Conservation (phyloP, 2,329 filamentous ascomycete genomes). For the Penicillium italicum region DNA sequence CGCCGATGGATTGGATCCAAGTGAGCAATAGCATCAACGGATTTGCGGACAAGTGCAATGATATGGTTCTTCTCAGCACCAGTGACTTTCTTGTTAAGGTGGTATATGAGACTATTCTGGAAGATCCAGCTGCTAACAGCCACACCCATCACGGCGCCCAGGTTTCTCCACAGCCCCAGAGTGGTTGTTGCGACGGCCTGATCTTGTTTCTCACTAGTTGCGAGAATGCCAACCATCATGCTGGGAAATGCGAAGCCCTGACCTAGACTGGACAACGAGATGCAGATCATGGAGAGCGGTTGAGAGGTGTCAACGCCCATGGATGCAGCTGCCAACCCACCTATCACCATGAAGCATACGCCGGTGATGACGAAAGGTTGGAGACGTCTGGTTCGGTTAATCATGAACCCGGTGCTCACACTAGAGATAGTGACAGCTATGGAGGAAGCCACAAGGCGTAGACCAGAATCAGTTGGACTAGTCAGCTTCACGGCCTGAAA, state of each 20-base stretch:
- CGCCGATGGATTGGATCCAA: constrained; percentile 45
- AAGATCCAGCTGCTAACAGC: constrained; percentile 67
- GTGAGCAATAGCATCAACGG: constrained; percentile 47
- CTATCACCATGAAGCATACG: constrained; percentile 47
- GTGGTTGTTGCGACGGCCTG: constrained; percentile 69
- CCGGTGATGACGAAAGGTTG: constrained; percentile 59
- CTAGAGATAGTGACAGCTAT: constrained; percentile 55
- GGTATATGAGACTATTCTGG: constrained; percentile 64
- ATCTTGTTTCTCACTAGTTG: constrained; percentile 56
- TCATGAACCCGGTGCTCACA: constrained; percentile 59
- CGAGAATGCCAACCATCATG: constrained; percentile 61
- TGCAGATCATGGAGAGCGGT: constrained; percentile 54
- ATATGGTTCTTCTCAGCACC: constrained; percentile 56
- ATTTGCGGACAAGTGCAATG: constrained; percentile 50
- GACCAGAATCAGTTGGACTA: constrained; percentile 66
- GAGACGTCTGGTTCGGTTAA: constrained; percentile 57
- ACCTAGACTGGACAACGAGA: constrained; percentile 57
- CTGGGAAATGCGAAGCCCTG: constrained; percentile 64
- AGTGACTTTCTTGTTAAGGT: constrained; percentile 57
- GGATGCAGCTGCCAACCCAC: constrained; percentile 49
- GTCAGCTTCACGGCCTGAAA: constrained; percentile 72
- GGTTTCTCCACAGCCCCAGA: constrained; percentile 65
- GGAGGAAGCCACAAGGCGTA: constrained; percentile 64
- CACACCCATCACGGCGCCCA: constrained; percentile 72
- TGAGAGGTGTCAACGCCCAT: constrained; percentile 53